Conservation (phyloP, 176 grass and related monocot species). For the Zoysia pacifica region DNA sequence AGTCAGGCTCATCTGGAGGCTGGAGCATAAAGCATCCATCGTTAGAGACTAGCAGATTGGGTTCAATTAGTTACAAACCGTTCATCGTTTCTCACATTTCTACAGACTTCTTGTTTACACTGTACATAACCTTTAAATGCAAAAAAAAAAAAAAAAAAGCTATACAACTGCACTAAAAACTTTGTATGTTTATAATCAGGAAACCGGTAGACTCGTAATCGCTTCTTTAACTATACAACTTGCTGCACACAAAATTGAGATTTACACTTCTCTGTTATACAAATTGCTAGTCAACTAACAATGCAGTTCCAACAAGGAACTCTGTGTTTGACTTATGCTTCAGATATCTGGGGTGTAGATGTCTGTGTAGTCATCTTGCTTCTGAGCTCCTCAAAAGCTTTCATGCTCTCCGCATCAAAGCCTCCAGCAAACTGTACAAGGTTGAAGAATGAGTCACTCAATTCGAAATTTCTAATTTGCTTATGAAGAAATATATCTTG, state of each 20-base stretch:
- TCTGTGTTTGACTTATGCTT: conserved; percentile 11
- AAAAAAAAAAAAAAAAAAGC: neutral
- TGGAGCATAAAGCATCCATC: neutral
- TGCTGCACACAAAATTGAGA: conserved; percentile 18
- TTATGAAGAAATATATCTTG: neutral
- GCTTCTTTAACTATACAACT: conserved; percentile 26
- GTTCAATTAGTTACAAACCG: neutral
- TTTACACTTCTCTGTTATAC: conserved; percentile 40
- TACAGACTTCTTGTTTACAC: conserved; percentile 19
- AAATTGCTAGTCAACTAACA: conserved; percentile 39
- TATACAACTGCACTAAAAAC: conserved; percentile 27
- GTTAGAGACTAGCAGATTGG: neutral
- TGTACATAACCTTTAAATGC: conserved; percentile 6
- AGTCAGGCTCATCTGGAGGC: neutral
- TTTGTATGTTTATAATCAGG: neutral
- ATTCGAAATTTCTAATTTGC: neutral
- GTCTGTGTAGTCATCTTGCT: conserved; percentile 55
- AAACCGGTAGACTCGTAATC: conserved; percentile 19
- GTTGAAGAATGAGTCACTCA: neutral
- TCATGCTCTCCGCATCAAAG: conserved; percentile 89
- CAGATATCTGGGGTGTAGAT: conserved; percentile 22
- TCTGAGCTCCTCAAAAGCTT: conserved; percentile 85
- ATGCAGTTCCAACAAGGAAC: neutral
- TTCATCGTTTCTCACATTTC: conserved; percentile 15
- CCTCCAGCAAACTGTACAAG: conserved; percentile 78